Evolutionary conservation across 306 rosid genomes (phyloP).

Genomic region (Vigna unguiculata): DNA sequence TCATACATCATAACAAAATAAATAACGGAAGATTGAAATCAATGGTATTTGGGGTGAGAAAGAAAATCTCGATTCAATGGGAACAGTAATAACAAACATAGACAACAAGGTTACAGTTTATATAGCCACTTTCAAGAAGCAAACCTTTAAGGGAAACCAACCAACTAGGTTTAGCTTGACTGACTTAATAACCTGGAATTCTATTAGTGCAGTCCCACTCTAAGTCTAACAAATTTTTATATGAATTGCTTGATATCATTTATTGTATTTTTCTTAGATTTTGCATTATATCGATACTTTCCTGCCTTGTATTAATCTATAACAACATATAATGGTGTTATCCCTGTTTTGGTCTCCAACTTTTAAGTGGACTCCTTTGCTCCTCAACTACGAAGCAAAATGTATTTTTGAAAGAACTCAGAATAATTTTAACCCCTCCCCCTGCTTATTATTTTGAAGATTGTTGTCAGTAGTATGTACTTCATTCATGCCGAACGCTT

Average conservation of each 20-base stretch:
- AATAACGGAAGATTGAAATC: conserved; percentile 5
- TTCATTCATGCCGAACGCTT: conserved; percentile 29
- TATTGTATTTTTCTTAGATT: conserved; percentile 19
- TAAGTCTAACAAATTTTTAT: conserved; percentile 10
- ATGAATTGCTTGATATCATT: conserved; percentile 11
- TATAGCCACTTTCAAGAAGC: conserved; percentile 11
- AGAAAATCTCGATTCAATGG: not conserved
- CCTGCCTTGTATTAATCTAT: not conserved
- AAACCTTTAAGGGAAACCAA: conserved; percentile 1
- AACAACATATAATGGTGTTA: not conserved
- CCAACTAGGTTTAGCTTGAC: conserved; percentile 23
- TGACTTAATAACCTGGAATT: not conserved
- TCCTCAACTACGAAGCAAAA: not conserved
- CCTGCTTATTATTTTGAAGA: not conserved
- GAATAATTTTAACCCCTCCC: too few relatives aligned
- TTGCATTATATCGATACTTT: conserved; percentile 23
- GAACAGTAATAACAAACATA: not conserved
- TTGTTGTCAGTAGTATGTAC: conserved; percentile 14
- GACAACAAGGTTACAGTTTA: not conserved
- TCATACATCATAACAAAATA: conserved; percentile 17
- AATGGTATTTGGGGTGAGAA: not conserved
- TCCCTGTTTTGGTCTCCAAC: not conserved
- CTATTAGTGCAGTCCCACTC: conserved; percentile 10
- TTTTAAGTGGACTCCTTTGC: not conserved
- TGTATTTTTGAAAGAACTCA: too few relatives aligned